Base-by-base conservation (phyloP, 176 grass and related monocot genomes). In the Cymbopogon citratus region DNA sequence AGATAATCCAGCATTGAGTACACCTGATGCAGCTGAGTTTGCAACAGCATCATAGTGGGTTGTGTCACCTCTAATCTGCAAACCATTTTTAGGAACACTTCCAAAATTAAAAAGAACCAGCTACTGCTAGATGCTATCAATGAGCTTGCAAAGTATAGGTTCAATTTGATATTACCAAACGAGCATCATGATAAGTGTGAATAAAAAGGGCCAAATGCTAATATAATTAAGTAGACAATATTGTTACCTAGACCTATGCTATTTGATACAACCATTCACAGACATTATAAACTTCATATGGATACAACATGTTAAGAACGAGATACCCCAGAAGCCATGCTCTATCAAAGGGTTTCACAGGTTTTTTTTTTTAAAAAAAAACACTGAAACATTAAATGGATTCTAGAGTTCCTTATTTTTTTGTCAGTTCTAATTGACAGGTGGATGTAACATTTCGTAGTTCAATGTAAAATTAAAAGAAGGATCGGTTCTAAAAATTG, bases 21-120 rank as follows among this genome's bases (percentile, higher is more conserved):
- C 97, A 65, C 91, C 97, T 75, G 97, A 99, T 41, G 97, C 91
- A 35, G 89, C 92, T 40, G 97, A 93, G 82, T 96, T 99, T 82
- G 91, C 93, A 71, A 96, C 97, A 65, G 97, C 97, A 89, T 99
- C 97, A 83, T 96, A 96, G 39, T 99, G 97, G 51, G 89, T 92
- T 73, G 97, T 93, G 67, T 99, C 97, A 79, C 97, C 93, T 96
- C 97, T 90, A 84, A 99, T 91, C 93, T 99, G 77, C 85, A 91
- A 78, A 82, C 15, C 44, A 11, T 12, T 61, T 51, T 5, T 18
- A 3, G n/a, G 18, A 74, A 46, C 3, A 89, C 0, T 14, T 12
- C 45, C 13, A 29, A 65, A 45, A 72, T 45, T 16, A 6, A 45
- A 85, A 45, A 25, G 1, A 45, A 75, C 0, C 51, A 69, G 10